Base-by-base conservation (phyloP, 768 basidiomycete genomes). In the Rhodotorula sphaerocarpa region DNA sequence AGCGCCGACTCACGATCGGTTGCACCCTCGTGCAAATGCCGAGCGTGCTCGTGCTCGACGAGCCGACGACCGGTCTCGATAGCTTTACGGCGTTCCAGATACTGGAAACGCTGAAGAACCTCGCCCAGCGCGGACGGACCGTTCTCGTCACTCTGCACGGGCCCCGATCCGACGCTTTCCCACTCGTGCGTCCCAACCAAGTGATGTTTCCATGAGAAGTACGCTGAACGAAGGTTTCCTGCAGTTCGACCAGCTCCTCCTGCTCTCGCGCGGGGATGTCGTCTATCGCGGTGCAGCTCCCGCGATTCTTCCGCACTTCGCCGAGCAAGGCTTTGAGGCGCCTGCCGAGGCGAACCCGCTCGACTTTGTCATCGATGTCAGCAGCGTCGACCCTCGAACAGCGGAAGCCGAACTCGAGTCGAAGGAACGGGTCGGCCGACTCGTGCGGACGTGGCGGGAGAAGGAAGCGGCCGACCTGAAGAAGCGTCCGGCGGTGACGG, bases 91-190 rank as follows among this genome's bases (percentile, higher is more conserved):
- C 76, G 4, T 75, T 75, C 50, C 54, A 71, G 15, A 57, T 70
- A 21, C 57, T 82, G 47, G 75, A 76, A 25, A 75, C 75, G 5
- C 72, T 83, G 2, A 77, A 80, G 0, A 66, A 76, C 23, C 75
- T 78, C 14, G 79, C 70, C 2, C 21, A 42, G 18, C 52, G 80
- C 57, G 78, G 78, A 10, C 81, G 83, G 33, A 80, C 83, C 25
- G 78, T 85, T 43, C 78, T 86, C 44, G 80, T 84, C 21, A 82
- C 81, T 6, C 82, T 86, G 55, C 85, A 86, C 66, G 83, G 84
- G 55, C 85, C 85, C 0, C 80, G 82, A 16, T 79, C 82, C 27
- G 82, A 83, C 58, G 83, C 83, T 2, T 68, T 63, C 47, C 18
- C 41, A 0, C 18, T 67, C 25, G 57, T 58, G 31, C 28, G 48